A percentile compares a stretch with the other conserved stretches of the same genome.
These are phyloP conservation scores for Populus tomentosa DNA, from an alignment of 441 rosid species.

Conservation along the genomic window DNA sequence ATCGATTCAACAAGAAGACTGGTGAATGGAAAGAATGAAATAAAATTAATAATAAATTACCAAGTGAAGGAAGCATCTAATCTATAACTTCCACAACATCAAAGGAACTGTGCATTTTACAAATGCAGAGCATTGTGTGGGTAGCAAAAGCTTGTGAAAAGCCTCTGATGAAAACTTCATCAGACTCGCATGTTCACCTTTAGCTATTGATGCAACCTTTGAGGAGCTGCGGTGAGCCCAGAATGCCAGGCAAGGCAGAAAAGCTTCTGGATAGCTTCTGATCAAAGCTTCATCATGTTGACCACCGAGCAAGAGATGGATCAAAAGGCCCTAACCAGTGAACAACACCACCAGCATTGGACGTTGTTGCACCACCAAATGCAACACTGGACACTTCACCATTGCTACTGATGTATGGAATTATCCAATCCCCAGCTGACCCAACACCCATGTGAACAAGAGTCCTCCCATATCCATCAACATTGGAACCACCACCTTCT, in stretches of 20 bases:
- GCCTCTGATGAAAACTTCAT: background rate
- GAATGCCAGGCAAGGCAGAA: background rate
- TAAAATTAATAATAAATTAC: too few relatives aligned
- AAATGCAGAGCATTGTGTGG: background rate
- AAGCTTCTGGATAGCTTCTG: background rate
- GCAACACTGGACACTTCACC: slow-evolving; percentile 14
- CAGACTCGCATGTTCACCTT: background rate
- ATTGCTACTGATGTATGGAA: slow-evolving; percentile 23
- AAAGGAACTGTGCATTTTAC: background rate
- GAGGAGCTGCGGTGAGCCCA: too few relatives aligned
- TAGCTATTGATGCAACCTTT: background rate
- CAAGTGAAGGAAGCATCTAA: background rate
- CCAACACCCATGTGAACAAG: slow-evolving; percentile 20
- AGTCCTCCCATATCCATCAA: slow-evolving; percentile 31
- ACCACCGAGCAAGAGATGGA: slow-evolving; percentile 25
- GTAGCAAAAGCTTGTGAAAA: background rate
- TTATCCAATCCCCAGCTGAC: slow-evolving; percentile 19
- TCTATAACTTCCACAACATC: background rate
- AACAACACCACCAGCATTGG: slow-evolving; percentile 15
- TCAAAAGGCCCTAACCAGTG: slow-evolving; percentile 28
- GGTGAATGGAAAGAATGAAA: too few relatives aligned
- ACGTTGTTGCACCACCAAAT: slow-evolving; percentile 10
- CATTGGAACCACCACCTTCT: slow-evolving; percentile 21
- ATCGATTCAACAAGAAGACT: too few relatives aligned
- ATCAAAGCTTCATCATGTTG: slow-evolving; percentile 1